Base-by-base conservation (phyloP, 768 basidiomycete genomes). In the Pulveroboletus sp. region DNA sequence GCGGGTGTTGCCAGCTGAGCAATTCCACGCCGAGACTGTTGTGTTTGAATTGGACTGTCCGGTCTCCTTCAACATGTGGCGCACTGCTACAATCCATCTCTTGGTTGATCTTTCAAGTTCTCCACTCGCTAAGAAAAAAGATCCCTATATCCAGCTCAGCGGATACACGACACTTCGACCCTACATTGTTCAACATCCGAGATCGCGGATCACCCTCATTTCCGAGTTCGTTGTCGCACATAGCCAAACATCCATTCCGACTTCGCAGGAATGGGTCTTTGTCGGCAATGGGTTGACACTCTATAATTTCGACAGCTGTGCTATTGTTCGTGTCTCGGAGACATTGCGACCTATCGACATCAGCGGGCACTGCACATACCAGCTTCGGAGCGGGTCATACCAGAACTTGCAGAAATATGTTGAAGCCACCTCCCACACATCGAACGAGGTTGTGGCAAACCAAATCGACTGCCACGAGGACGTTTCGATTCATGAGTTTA, bases 21-120 rank as follows among this genome's bases (percentile, higher is more conserved):
- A 15, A 5, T 10, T 58, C 5, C 28, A 47, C 6, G 66, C 67
- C 0, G 59, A 70, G 44, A 56, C 57, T 0, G 64, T 70, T 14
- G 58, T 78, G 2, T 80, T 79, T 45, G 76, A 79, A 50, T 51
- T 77, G 2, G 49, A 56, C 10, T 69, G 69, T 44, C 78, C 78
- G 4, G 28, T 61, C 7, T 50, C 62, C 8, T 75, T 78, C 55
- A 57, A 65, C 6, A 62, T 72, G 46, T 80, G 78, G 78, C 69
- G 79, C 43, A 62, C 58, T 1, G 60, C 64, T 27, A 77, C 76
- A 5, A 71, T 69, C 43, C 55, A 56, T 38, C 55, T 79, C 35
- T 54, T 76, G 21, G 54, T 69, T 18, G 70, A 75, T 32, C 43
- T 76, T 10, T 72, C 32, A 32, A 11, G 71, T 54, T 54, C 55